phyloP scores from a whole-genome alignment of 768 basidiomycete genomes.

The Galerina sulciceps region DNA sequence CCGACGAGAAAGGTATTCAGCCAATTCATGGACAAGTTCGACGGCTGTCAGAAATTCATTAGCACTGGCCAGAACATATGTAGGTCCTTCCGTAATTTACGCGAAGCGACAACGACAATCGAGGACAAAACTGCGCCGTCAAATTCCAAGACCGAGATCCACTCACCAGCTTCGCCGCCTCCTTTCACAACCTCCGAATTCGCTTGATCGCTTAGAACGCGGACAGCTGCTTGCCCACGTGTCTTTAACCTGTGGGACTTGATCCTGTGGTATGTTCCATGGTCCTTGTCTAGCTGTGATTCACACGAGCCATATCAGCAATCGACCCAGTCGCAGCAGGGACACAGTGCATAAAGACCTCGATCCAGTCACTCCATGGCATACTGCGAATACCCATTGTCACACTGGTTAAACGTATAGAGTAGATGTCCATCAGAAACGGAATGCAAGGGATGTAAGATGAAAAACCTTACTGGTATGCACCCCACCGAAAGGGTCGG shows the following conservation, averaged over 20 bases:
- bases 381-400: constrained; percentile 74
- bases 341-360: constrained; percentile 38
- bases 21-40: constrained; percentile 70
- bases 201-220: constrained; percentile 46
- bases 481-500: constrained; percentile 65
- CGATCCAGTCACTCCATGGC: constrained; percentile 76
- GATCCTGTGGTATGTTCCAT: constrained; percentile 57
- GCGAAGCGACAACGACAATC: background rate
- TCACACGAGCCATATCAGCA: background rate
- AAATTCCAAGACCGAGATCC: no score
- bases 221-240: constrained; percentile 51
- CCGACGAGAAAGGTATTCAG: constrained; percentile 66
- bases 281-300: constrained; percentile 62
- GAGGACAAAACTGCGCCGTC: no score
- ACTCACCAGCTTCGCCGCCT: constrained; percentile 41
- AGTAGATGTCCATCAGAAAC: background rate
- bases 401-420: constrained; percentile 39
- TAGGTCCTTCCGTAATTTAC: background rate
- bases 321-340: constrained; percentile 7
- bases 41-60: constrained; percentile 43
- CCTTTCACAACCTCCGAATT: constrained; percentile 44
- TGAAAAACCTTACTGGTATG: constrained; percentile 56
- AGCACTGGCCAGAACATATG: background rate
- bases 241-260: constrained; percentile 58
- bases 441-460: background rate